Conservation (phyloP, 495 filamentous ascomycete species). For the Wilcoxina mikolae region DNA sequence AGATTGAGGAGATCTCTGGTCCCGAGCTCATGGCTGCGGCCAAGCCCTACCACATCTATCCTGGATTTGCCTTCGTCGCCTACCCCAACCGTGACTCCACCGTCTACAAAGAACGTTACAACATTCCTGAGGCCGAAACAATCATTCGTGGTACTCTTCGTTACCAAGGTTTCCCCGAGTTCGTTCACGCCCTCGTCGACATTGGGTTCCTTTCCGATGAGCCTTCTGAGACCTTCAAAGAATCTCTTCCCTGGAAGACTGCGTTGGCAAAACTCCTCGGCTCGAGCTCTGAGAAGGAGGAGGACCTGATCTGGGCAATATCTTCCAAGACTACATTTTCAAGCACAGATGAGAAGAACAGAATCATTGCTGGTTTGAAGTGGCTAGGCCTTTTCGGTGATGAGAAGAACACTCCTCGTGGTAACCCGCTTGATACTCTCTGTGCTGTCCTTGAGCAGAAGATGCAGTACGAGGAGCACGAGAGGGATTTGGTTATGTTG, state of each 20-base stretch:
- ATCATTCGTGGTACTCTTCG: conserved; percentile 62
- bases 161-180: conserved; percentile 76
- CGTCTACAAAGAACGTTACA: conserved; percentile 72
- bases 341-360: conserved; percentile 54
- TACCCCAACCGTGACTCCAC: conserved; percentile 90
- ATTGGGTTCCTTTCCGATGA: conserved; percentile 66
- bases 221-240: conserved; percentile 39
- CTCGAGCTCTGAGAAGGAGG: conserved; percentile 43
- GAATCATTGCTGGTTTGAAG: conserved; percentile 58
- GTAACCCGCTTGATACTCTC: conserved; percentile 75
- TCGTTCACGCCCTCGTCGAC: conserved; percentile 73
- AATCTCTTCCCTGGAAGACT: conserved; percentile 57
- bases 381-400: conserved; percentile 85
- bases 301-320: conserved; percentile 58
- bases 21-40: conserved; percentile 70
- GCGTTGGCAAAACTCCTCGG: conserved; percentile 60
- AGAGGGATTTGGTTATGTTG: conserved; percentile 76
- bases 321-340: conserved; percentile 58
- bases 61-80: conserved; percentile 74
- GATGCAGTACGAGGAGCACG: conserved; percentile 72
- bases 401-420: conserved; percentile 53
- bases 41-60: conserved; percentile 85
- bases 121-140: conserved; percentile 70
- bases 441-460: conserved; percentile 83
- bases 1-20: conserved; percentile 34